Conservation (phyloP, 352 stramenopile genomes). For the Halophytophthora batemanensis region DNA sequence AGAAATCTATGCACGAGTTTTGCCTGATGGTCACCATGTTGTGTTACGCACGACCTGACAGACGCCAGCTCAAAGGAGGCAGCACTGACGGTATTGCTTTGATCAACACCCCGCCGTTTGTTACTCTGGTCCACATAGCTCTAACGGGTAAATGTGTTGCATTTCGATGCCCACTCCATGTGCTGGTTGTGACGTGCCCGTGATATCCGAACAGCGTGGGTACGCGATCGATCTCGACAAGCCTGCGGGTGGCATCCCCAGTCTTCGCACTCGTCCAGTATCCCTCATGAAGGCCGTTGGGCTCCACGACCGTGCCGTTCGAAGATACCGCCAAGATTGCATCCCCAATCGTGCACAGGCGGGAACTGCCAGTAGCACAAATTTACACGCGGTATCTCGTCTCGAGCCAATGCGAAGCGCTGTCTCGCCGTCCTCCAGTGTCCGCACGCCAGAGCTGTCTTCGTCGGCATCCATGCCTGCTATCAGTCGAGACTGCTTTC, state of each 20-base stretch:
- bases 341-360: slow-evolving; percentile 58
- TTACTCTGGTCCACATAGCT: no score
- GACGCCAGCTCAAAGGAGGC: slow-evolving; percentile 65
- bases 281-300: slow-evolving; percentile 46
- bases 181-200: neutral
- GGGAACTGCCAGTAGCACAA: slow-evolving; percentile 36
- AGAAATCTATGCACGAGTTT: no score
- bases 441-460: neutral
- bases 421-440: slow-evolving; percentile 6
- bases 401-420: slow-evolving; percentile 26
- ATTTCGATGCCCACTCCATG: neutral
- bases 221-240: slow-evolving; percentile 47
- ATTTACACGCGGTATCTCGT: slow-evolving; percentile 11
- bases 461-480: slow-evolving; percentile 2
- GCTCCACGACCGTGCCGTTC: slow-evolving; percentile 55
- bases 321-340: slow-evolving; percentile 63
- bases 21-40: no score
- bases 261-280: slow-evolving; percentile 36
- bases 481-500: slow-evolving; percentile 58
- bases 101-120: neutral
- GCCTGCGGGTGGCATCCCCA: slow-evolving; percentile 21
- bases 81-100: slow-evolving; percentile 42
- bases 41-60: no score
- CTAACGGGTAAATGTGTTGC: neutral
- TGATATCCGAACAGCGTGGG: slow-evolving; percentile 35